Base-by-base conservation (phyloP, 2,329 filamentous ascomycete species). In the Hawksworthiomyces lignivorus region DNA sequence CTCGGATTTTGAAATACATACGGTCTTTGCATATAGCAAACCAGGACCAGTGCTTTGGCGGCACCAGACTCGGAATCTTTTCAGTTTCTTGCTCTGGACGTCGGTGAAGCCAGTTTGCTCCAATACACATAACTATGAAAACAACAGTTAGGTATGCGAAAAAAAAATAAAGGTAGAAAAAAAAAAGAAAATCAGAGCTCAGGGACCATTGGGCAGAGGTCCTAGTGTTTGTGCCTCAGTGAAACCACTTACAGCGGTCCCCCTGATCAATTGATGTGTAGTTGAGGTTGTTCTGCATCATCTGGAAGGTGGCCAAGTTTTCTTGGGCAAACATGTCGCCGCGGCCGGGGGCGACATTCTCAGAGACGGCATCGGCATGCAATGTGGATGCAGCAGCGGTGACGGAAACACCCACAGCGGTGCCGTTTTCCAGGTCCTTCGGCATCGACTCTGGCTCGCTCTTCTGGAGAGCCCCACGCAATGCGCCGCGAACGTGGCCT, bases 261-360 rank as follows among this genome's bases (percentile, higher is more conserved):
- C 82, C 83, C 57, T 81, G 75, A 52, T 88, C 84, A 12, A 85
- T 73, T 1, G 82, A 82, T 12, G 79, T 81, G 58, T 84, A 88
- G 56, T 87, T 83, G 68, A 82, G 82, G n/a, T 85, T 80, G 41
- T 81, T 73, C 48, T 84, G 72, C 6, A 82, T 74, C 31, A 87
- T 69, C 22, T 75, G 37, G 46, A 63, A 63, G 47, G 70, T 52
- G 48, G 62, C 51, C 44, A 65, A 43, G 24, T 53, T 57, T 32
- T 60, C 56, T 3, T 26, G 14, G 2, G 24, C 32, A 24, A 41
- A 34, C 2, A 44, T 10, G 12, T 44, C 39, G 24, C 24, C 24
- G 24, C 24, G 24, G 3, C 24, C 24, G 24, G 8, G 8, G 24
- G 2, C 3, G 24, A 8, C 12, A 12, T 26, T 4, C 8, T 26